Percentiles rank a stretch among this genome's conserved stretches.
These are phyloP conservation scores for Mucor irregularis DNA, from an alignment of 371 early-diverging fungal genomes.

Conservation along the genomic window DNA sequence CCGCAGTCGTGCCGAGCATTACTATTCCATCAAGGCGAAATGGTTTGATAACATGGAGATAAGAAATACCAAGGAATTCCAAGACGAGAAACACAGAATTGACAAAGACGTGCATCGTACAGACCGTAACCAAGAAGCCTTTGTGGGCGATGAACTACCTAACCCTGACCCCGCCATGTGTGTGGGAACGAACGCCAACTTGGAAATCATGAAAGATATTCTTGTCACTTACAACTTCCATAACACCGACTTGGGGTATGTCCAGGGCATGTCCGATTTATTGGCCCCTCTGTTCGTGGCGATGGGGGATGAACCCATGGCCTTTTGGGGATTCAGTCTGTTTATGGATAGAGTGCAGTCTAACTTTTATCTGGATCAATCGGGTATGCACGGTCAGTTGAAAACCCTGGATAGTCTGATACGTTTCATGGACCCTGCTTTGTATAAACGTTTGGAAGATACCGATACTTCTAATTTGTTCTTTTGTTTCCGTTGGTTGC, in stretches of 20 bases:
- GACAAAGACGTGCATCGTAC: conserved; percentile 95
- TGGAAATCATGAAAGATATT: conserved; percentile 87
- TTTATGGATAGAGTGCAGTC: conserved; percentile 87
- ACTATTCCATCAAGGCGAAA: conserved; percentile 71
- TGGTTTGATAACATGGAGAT: conserved; percentile 77
- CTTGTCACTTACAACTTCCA: conserved; percentile 87
- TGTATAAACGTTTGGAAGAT: conserved; percentile 76
- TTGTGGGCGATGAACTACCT: conserved; percentile 67
- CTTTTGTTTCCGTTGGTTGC: conserved; percentile 94
- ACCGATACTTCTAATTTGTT: conserved; percentile 86
- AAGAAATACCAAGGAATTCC: conserved; percentile 58
- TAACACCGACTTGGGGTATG: conserved; percentile 75
- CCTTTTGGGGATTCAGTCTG: conserved; percentile 90
- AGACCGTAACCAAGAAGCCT: conserved; percentile 80
- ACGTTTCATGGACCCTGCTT: conserved; percentile 78
- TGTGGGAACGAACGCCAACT: conserved; percentile 65
- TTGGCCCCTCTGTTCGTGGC: conserved; percentile 85
- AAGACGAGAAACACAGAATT: conserved; percentile 84
- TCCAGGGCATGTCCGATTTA: conserved; percentile 97
- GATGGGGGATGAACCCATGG: conserved; percentile 85
- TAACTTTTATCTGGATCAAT: conserved; percentile 84
- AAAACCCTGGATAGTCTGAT: conserved; percentile 72
- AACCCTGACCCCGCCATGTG: conserved; percentile 59
- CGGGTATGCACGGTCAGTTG: conserved; percentile 88
- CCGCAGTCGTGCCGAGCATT: conserved; percentile 65